Conservation (phyloP, 2,329 filamentous ascomycete species). For the Calonectria pseudoturangicola region DNA sequence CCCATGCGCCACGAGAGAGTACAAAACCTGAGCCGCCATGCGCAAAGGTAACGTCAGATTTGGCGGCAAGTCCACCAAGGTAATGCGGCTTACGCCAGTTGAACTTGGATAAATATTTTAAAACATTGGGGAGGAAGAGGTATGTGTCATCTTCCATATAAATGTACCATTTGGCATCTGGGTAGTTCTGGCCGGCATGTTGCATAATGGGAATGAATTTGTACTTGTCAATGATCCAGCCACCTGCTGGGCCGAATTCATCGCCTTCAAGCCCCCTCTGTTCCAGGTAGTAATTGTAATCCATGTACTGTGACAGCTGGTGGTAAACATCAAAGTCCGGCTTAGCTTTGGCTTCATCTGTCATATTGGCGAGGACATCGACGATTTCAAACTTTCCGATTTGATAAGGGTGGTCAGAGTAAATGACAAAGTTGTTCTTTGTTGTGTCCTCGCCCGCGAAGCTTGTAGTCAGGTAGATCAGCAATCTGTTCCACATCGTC, state of each 20-base stretch:
- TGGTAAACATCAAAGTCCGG: constrained; percentile 52
- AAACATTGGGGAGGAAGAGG: constrained; percentile 49
- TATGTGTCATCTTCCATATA: constrained; percentile 54
- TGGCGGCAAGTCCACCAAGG: constrained; percentile 51
- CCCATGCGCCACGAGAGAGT: constrained; percentile 51
- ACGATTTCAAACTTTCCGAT: constrained; percentile 48
- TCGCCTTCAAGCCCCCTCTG: constrained; percentile 49
- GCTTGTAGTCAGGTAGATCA: constrained; percentile 49
- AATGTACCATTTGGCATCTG: constrained; percentile 52
- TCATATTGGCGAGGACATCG: constrained; percentile 51
- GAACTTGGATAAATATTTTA: constrained; percentile 46
- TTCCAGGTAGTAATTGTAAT: constrained; percentile 51
- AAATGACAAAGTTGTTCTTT: constrained; percentile 47
- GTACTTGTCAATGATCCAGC: constrained; percentile 55
- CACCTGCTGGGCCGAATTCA: constrained; percentile 50
- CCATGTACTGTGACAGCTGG: constrained; percentile 50
- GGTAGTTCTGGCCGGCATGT: constrained; percentile 51
- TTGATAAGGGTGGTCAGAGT: constrained; percentile 48
- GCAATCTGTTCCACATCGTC: constrained; percentile 52
- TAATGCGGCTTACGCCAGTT: constrained; percentile 49
- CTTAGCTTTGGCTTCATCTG: constrained; percentile 38
- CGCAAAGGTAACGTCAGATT: constrained; percentile 50
- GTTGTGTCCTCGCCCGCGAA: constrained; percentile 41
- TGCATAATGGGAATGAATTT: constrained; percentile 53
- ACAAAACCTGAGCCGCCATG: constrained; percentile 53